These are phyloP conservation scores for Cordyceps pruinosa DNA, from an alignment of 2,329 filamentous ascomycete species.

Conservation along the genomic window DNA sequence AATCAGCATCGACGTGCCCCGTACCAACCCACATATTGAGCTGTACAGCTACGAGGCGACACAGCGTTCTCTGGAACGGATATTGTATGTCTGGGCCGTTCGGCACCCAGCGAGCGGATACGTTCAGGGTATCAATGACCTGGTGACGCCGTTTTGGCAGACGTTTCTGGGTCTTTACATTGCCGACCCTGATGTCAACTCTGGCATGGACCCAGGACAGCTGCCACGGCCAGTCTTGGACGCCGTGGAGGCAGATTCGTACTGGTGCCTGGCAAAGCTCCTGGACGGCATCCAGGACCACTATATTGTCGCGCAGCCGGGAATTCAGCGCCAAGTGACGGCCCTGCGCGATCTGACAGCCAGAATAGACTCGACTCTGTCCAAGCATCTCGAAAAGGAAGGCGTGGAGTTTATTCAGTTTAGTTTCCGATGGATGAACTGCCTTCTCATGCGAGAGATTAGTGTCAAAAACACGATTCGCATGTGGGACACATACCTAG, in stretches of 20 bases:
- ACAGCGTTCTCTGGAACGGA: conserved; percentile 86
- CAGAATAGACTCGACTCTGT: conserved; percentile 75
- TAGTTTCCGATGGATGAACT: conserved; percentile 99
- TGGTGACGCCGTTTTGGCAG: conserved; percentile 97
- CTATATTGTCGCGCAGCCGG: conserved; percentile 95
- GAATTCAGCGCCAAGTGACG: conserved; percentile 88
- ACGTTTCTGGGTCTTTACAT: conserved; percentile 94
- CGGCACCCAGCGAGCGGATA: conserved; percentile 95
- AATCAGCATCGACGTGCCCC: conserved; percentile 95
- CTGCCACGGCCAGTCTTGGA: conserved; percentile 85
- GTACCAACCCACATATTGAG: conserved; percentile 92
- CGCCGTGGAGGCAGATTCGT: conserved; percentile 94
- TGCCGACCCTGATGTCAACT: conserved; percentile 85
- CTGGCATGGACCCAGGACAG: conserved; percentile 94
- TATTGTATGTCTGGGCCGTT: conserved; percentile 96
- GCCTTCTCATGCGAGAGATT: conserved; percentile 93
- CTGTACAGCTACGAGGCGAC: conserved; percentile 95
- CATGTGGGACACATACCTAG: conserved; percentile 99
- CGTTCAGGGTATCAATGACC: conserved; percentile 96
- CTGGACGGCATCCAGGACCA: conserved; percentile 99
- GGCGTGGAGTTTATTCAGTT: conserved; percentile 98
- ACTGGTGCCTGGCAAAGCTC: conserved; percentile 96
- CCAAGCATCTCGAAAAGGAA: conserved; percentile 83
- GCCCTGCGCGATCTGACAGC: conserved; percentile 84
- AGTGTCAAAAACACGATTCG: conserved; percentile 93